Evolutionary conservation across 2,329 filamentous ascomycete genomes (phyloP).

Genomic region (Aspergillus tanneri): DNA sequence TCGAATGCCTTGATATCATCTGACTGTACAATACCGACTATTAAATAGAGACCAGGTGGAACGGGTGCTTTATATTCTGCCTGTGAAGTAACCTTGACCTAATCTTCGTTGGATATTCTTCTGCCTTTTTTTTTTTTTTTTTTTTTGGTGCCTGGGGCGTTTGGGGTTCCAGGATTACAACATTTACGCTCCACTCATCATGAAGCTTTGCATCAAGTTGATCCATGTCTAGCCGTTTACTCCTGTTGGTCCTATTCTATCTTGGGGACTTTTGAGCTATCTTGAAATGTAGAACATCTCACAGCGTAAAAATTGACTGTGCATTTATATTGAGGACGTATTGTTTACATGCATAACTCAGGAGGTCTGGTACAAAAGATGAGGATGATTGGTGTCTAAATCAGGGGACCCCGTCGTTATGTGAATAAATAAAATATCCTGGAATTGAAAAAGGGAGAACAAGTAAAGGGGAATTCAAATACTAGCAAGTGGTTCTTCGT

Average conservation of each 20-base stretch:
- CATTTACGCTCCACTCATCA: slow-evolving; percentile 30
- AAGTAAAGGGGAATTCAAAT: too few relatives aligned
- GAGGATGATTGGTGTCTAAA: too few relatives aligned
- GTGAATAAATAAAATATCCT: too few relatives aligned
- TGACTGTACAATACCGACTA: slow-evolving; percentile 42
- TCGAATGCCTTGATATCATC: slow-evolving; percentile 31
- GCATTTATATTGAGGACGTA: too few relatives aligned
- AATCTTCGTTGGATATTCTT: slow-evolving; percentile 20
- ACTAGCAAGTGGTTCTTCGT: slow-evolving; percentile 8
- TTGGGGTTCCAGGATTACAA: slow-evolving; percentile 20
- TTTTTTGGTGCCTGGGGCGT: slow-evolving; percentile 16
- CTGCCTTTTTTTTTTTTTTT: slow-evolving; percentile 15
- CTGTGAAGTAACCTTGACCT: slow-evolving; percentile 27
- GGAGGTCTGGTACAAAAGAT: too few relatives aligned
- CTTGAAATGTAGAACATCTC: too few relatives aligned
- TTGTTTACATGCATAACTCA: too few relatives aligned
- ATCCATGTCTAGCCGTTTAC: slow-evolving; percentile 19
- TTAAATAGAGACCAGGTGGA: slow-evolving; percentile 39
- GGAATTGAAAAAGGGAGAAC: background rate
- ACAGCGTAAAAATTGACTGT: too few relatives aligned
- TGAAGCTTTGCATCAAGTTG: slow-evolving; percentile 26
- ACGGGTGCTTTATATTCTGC: slow-evolving; percentile 33
- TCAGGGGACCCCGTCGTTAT: too few relatives aligned
- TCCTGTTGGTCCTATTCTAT: too few relatives aligned
- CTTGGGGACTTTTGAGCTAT: too few relatives aligned